Base-by-base conservation (phyloP, 2,329 filamentous ascomycete species). In the Tolypocladium endophyticum region DNA sequence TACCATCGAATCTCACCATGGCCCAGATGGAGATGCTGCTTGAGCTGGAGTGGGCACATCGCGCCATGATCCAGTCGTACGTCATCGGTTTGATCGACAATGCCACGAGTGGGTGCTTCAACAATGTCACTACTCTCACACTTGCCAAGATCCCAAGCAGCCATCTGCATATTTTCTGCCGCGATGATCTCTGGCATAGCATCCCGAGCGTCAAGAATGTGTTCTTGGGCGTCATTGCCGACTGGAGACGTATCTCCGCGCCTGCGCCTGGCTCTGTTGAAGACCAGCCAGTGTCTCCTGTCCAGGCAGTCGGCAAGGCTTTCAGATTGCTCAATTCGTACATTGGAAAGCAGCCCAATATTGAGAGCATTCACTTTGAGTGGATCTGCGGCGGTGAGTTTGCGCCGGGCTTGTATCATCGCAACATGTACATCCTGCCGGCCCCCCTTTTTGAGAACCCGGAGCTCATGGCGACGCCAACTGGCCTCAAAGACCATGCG, bases 381-480 rank as follows among this genome's bases (percentile, higher is more conserved):
- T 90, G 85, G 81, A 74, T 81, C 7, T 83, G 81, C 58, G 87
- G 87, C 53, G 87, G 87, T 35, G 87, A 90, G 71, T 81, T 86
- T 63, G 85, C 83, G 2, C 73, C 81, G 23, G 86, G 87, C 30
- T 71, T 82, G 3, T 80, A 79, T 63, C 83, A 85, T 39, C 80
- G 87, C 33, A 87, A 87, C 65, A 77, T 78, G 59, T 77, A 85
- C 64, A 70, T 90, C 38, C 73, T 90, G 23, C 85, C 86, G 0
- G 84, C 84, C 11, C 87, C 86, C 1, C 71, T 86, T 61, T 66
- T 79, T 30, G 66, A 77, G 25, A 61, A 60, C 6, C 61, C 71
- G 12, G 61, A 64, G 5, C 57, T 65, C 47, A 74, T 77, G 73
- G 60, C 65, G 12, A 55, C 57, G 3, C 63, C 63, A 1, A 64